These are phyloP conservation scores for Lolium perenne DNA, from an alignment of 176 grass and related monocot genomes.

Conservation along the genomic window DNA sequence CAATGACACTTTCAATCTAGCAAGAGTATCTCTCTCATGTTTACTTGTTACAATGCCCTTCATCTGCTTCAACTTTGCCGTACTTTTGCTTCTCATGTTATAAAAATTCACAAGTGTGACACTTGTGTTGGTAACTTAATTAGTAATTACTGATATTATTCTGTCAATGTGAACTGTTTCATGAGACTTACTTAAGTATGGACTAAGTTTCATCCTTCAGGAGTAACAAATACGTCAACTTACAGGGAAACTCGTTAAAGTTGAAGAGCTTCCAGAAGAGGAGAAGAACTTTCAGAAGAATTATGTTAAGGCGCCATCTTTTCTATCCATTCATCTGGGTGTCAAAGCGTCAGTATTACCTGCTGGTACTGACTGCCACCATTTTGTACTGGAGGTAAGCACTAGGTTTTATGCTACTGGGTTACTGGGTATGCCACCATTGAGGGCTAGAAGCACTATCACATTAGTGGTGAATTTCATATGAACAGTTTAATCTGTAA, in stretches of 20 bases:
- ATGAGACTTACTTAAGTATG: slow-evolving; percentile 18
- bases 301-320: slow-evolving; percentile 93
- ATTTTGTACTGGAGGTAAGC: slow-evolving; percentile 94
- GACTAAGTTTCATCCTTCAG: slow-evolving; percentile 4
- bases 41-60: slow-evolving; percentile 30
- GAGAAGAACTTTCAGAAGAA: slow-evolving; percentile 94
- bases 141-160: neutral
- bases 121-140: neutral
- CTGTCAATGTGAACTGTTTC: neutral
- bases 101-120: neutral
- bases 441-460: neutral
- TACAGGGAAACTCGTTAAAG: slow-evolving; percentile 89
- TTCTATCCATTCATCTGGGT: slow-evolving; percentile 97
- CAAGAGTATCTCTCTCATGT: slow-evolving; percentile 7
- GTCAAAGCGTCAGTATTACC: slow-evolving; percentile 88
- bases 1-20: slow-evolving; percentile 9
- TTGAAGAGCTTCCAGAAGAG: slow-evolving; percentile 85
- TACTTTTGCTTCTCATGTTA: slow-evolving; percentile 14
- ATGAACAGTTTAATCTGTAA: neutral
- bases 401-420: slow-evolving; percentile 11
- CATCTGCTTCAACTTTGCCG: neutral
- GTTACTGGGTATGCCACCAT: neutral
- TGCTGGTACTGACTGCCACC: slow-evolving; percentile 86
- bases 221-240: slow-evolving; percentile 17
- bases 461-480: neutral